Base-by-base conservation (phyloP, 2,329 filamentous ascomycete genomes). In the Akanthomyces lecanii region DNA sequence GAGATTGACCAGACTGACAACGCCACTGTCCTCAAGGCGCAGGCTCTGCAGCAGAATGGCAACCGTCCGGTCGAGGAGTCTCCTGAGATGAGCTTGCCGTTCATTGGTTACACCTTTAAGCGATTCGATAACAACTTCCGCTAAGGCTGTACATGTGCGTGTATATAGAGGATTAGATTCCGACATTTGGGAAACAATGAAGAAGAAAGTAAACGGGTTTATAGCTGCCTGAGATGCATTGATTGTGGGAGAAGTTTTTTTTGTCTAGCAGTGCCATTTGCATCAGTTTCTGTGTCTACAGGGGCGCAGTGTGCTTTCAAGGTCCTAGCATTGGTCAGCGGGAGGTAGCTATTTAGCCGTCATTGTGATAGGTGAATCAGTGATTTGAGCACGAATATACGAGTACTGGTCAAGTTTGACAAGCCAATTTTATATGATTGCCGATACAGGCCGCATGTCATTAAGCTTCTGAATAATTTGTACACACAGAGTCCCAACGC, bases 1-100 rank as follows among this genome's bases (percentile, higher is more conserved):
- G 95, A 99, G 77, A 97, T 99, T 73, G 92, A 96, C 70, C 94
- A 98, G 80, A 94, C 92, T 62, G 93, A 97, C 75, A 97, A 92
- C 67, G 92, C 90, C 62, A 95, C 92, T 28, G 84, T 91, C 67
- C 85, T 97, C 71, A 90, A 92, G 74, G 91, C 91, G 23, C 91
- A 96, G 76, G 91, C 91, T 56, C 84, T 89, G 66, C 88, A 89
- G 65, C 83, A 87, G 70, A 86, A 86, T 58, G 82, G 83, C 69
- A 79, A 68, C 18, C 73, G 72, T 45, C 76, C 76, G 66, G 81
- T 83, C 11, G 91, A 94, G 69, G 90, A 96, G 74, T 89, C 92
- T 67, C 92, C 93, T 4, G 94, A 97, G 78, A 93, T 97, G 86
- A 96, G 91, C 78, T 79, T 99, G 78, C 95, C 95, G 3, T 99